phyloP scores from a whole-genome alignment of 208 protist species.

The Vickermania spadyakhi region DNA sequence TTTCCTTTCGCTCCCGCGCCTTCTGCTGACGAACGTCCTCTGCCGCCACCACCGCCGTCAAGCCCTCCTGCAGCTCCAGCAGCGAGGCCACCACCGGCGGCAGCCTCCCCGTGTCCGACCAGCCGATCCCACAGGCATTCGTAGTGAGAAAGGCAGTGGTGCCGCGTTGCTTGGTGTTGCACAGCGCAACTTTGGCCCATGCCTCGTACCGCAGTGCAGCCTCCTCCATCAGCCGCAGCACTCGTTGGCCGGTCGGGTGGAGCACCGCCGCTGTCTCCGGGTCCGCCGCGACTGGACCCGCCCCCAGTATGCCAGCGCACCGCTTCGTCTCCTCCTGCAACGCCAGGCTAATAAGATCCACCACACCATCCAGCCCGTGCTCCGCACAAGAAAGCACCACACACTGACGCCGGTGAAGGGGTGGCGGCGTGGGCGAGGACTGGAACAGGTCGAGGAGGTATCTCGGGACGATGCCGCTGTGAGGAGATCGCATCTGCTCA shows the following conservation, averaged over 20 bases:
- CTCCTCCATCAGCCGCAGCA: background rate
- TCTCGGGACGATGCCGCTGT: conserved; percentile 43
- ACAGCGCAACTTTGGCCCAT: no score
- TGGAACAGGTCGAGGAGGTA: conserved; percentile 39
- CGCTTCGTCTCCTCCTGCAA: background rate
- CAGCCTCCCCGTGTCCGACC: no score
- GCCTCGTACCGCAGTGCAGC: background rate
- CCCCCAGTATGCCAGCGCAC: background rate
- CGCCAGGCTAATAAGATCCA: background rate
- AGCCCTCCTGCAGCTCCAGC: conserved; percentile 22
- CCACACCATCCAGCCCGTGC: background rate
- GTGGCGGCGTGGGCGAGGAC: background rate
- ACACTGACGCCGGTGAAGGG: background rate
- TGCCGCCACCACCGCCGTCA: no score
- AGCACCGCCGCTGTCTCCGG: background rate
- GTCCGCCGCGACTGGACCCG: background rate
- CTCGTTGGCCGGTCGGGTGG: background rate
- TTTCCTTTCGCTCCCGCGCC: no score
- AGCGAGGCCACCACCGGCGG: conserved; percentile 22
- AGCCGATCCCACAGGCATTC: conserved; percentile 1
- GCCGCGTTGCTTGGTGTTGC: no score
- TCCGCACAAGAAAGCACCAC: background rate
- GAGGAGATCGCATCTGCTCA: background rate
- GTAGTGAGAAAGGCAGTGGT: no score
- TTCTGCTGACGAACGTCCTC: no score